Evolutionary conservation across 441 rosid species (phyloP), one percentile per base, ranked within the genome.

Genomic region (Arabidopsis lyrata): DNA sequence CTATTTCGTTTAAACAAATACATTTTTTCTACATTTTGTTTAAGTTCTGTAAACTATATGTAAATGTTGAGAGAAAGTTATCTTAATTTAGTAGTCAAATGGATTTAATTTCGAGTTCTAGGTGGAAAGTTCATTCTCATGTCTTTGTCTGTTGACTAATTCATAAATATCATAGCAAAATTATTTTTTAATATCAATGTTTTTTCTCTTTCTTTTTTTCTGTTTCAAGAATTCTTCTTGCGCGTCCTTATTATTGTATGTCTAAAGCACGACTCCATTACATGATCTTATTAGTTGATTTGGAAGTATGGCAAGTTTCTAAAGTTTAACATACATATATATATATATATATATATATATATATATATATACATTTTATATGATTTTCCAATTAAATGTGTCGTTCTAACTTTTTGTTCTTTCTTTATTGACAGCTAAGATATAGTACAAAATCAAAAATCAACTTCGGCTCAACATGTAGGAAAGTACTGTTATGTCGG

Each of bases 371-470:
- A 34, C 24, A 34, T 57, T 34, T 34, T 16, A 16, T 16, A 16
- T 35, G 63, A 35, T 57, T 34, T 34, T 11, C 10, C 14, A 16
- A 5, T 57, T 9, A 57, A 13, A 57, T 34, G 8, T 39, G 8
- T 58, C 13, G 16, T 60, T 4, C 11, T 38, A 20, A 60, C 35
- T 14, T 41, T 35, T 13, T 38, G 20, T 22, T 3, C 4, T 22
- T 60, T 39, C 12, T 38, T 14, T 59, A 20, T 59, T 62, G 50
- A 44, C 53, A 62, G 38, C 38, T 42, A 42, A 62, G 52, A 42
- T 62, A 42, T 20, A 8, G 32, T 35, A 20, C 32, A 36, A 36
- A 18, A 15, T 59, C 47, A 38, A 38, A 59, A 38, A 3, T 38
- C 11, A 38, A 59, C 29, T 38, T n/a, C 52, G 24, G 52, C 38